Conservation (phyloP, 202 grass and related monocot genomes). For the Bolboschoenoplectus hybrid region DNA sequence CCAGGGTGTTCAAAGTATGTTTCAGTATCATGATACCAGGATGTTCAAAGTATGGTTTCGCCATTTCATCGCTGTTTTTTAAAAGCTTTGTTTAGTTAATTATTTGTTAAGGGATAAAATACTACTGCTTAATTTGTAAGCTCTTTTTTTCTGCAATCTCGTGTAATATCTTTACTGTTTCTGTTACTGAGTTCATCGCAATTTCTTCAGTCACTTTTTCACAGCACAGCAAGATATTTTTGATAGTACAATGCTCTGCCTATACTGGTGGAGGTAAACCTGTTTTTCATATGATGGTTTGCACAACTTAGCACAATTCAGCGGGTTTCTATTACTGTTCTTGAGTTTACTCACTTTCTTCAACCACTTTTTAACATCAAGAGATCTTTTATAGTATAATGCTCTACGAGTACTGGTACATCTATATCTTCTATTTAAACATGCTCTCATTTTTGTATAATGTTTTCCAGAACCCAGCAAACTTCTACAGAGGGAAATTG, state of each 20-base stretch:
- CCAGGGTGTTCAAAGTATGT: neutral
- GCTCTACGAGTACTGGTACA: neutral
- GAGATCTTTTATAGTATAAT: neutral
- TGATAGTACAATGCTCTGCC: neutral
- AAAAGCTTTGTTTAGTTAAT: neutral
- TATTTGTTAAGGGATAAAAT: neutral
- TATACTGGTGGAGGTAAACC: neutral
- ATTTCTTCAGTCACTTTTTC: neutral
- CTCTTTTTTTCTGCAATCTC: neutral
- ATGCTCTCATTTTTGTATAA: constrained; percentile 11
- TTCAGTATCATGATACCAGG: neutral
- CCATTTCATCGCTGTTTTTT: neutral
- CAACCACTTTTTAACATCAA: neutral
- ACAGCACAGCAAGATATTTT: neutral
- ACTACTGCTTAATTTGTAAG: neutral
- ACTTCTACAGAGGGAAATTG: constrained; percentile 19
- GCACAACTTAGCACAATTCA: constrained; percentile 24
- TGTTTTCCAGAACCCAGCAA: constrained; percentile 29
- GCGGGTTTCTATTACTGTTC: neutral
- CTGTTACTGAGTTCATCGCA: neutral
- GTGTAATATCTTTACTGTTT: neutral
- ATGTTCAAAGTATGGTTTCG: neutral
- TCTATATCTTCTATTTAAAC: constrained; percentile 14
- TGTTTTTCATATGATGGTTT: neutral
- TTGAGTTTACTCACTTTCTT: constrained; percentile 7